phyloP scores from a whole-genome alignment of 257 asterid species.

The Salvia miltiorrhiza region DNA sequence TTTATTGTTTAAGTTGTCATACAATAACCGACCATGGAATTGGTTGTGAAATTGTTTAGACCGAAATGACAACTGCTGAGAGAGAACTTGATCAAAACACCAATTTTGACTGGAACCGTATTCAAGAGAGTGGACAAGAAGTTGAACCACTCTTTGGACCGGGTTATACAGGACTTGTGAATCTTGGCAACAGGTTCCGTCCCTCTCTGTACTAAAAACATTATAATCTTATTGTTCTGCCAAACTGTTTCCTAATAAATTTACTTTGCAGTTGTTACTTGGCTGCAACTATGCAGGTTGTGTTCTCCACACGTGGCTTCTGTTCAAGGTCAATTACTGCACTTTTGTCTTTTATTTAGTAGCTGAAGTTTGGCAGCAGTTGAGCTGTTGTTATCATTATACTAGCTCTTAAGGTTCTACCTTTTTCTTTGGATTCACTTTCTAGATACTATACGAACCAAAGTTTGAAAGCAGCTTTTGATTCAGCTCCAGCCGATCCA shows the following conservation, averaged over 20 bases:
- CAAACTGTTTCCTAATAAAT: conserved; percentile 13
- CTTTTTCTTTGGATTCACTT: conserved; percentile 14
- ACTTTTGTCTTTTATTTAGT: conserved; percentile 4
- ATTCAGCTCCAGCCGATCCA: conserved; percentile 88
- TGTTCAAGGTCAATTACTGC: conserved; percentile 61
- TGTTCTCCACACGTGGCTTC: conserved; percentile 78
- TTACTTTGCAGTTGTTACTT: conserved; percentile 79
- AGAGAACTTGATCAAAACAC: conserved; percentile 95
- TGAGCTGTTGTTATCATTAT: conserved; percentile 3
- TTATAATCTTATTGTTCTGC: conserved; percentile 7
- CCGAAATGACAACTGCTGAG: conserved; percentile 99
- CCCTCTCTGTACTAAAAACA: conserved; percentile 1
- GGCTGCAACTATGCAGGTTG: conserved; percentile 97
- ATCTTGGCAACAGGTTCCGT: conserved; percentile 94
- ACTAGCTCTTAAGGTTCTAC: conserved; percentile 6
- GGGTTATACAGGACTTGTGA: conserved; percentile 92
- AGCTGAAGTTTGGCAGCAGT: conserved; percentile 7
- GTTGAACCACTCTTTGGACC: conserved; percentile 89
- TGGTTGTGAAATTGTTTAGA: conserved; percentile 38
- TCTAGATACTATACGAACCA: conserved; percentile 65
- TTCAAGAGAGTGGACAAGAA: conserved; percentile 94
- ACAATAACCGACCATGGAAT: neutral
- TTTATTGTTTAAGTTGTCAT: neutral
- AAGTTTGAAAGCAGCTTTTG: conserved; percentile 67
- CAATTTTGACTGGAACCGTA: conserved; percentile 97